phyloP scores from a whole-genome alignment of 257 asterid species.

The Solanum arcanum region DNA sequence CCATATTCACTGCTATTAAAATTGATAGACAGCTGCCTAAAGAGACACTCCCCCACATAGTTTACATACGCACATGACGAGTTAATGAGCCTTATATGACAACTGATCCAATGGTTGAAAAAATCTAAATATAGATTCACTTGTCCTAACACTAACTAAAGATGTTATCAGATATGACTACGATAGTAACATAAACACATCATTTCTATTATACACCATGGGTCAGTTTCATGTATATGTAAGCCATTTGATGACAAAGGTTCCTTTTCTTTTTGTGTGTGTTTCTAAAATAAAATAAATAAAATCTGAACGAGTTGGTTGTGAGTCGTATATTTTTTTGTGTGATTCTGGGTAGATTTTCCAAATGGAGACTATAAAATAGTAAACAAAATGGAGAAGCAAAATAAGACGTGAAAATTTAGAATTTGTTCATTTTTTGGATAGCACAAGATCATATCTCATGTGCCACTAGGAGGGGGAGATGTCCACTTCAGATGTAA shows the following conservation, averaged over 20 bases:
- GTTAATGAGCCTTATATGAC: background rate
- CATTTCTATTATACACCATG: background rate
- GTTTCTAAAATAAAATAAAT: background rate
- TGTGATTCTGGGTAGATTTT: background rate
- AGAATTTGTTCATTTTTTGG: background rate
- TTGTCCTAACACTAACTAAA: background rate
- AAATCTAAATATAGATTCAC: background rate
- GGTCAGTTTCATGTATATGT: background rate
- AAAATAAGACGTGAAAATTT: background rate
- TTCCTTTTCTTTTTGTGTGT: background rate
- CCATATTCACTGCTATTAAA: background rate
- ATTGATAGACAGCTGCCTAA: conserved; percentile 5
- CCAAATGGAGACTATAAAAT: background rate
- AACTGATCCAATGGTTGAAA: background rate
- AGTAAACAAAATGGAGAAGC: background rate
- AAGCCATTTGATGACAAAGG: background rate
- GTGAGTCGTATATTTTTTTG: background rate
- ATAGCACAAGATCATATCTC: background rate
- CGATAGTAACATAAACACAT: background rate
- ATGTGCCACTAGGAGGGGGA: background rate
- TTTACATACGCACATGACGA: background rate
- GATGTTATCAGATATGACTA: background rate
- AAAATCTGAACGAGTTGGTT: background rate
- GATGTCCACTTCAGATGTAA: background rate
- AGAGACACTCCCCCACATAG: background rate